Evolutionary conservation across 2,329 filamentous ascomycete species (phyloP).

Genomic region (Nannizzia gypsea): DNA sequence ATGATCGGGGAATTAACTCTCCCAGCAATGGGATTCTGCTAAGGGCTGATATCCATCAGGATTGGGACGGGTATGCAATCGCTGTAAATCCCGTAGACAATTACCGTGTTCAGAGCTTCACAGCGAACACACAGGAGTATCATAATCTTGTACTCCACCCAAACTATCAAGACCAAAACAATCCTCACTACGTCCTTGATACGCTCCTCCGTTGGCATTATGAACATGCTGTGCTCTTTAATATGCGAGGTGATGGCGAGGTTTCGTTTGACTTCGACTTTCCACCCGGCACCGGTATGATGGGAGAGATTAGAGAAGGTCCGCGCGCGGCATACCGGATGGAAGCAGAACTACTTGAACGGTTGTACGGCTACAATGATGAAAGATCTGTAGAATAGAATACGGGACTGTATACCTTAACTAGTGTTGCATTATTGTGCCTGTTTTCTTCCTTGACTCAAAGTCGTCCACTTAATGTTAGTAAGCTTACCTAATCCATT

Average conservation of each 20-base stretch:
- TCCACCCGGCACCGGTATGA: neutral
- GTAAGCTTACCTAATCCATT: no score
- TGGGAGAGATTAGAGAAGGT: neutral
- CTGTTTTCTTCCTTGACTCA: no score
- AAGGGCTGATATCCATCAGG: constrained; percentile 12
- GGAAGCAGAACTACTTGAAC: neutral
- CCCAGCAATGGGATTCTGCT: constrained; percentile 22
- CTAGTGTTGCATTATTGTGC: no score
- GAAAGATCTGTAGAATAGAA: no score
- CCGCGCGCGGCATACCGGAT: neutral
- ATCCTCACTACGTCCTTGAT: neutral
- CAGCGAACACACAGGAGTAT: constrained; percentile 8
- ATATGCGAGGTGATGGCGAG: constrained; percentile 13
- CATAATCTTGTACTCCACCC: neutral
- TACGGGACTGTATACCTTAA: no score
- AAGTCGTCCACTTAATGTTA: no score
- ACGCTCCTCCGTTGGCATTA: constrained; percentile 17
- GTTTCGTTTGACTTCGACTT: neutral
- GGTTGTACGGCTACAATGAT: neutral
- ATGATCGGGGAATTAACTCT: constrained; percentile 16
- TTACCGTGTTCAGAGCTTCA: constrained; percentile 20
- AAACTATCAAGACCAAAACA: neutral
- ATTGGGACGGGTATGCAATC: constrained; percentile 18
- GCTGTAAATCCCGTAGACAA: constrained; percentile 18
- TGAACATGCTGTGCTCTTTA: constrained; percentile 14